phyloP scores from a whole-genome alignment of 139 green algal genomes.

The Chlorella sp. region DNA sequence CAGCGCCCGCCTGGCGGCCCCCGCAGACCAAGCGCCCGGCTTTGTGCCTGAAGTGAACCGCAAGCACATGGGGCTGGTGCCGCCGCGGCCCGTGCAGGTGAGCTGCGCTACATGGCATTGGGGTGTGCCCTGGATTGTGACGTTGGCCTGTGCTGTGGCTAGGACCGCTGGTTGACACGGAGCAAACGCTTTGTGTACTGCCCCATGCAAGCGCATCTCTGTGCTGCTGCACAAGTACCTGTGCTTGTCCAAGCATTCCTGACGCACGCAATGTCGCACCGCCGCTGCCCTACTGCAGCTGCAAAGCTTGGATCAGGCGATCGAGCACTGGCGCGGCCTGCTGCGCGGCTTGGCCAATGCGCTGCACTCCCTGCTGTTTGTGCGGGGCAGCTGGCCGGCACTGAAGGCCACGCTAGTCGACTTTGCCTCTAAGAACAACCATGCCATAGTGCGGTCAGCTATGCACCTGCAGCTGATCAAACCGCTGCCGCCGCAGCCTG shows the following conservation, averaged over 20 bases:
- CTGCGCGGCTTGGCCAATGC: slow-evolving; percentile 54
- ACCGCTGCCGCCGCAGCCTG: slow-evolving; percentile 1
- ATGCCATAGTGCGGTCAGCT: slow-evolving; percentile 61
- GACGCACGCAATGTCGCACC: no score
- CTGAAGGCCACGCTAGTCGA: slow-evolving; percentile 44
- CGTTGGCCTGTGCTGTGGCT: no score
- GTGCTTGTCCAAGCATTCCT: no score
- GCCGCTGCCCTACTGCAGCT: neutral
- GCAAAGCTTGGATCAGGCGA: slow-evolving; percentile 22
- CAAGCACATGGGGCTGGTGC: slow-evolving; percentile 67
- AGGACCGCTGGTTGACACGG: no score
- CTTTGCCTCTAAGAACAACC: slow-evolving; percentile 46
- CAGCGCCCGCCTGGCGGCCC: slow-evolving; percentile 9
- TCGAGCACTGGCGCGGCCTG: slow-evolving; percentile 59
- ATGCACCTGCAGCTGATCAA: slow-evolving; percentile 63
- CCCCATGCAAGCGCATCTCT: no score
- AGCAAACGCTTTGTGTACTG: no score
- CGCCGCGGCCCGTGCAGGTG: slow-evolving; percentile 66
- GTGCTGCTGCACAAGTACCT: no score
- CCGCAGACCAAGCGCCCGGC: slow-evolving; percentile 2
- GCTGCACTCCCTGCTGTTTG: slow-evolving; percentile 35
- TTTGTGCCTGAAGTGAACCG: slow-evolving; percentile 72
- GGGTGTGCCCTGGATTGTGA: no score
- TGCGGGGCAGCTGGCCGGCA: slow-evolving; percentile 53
- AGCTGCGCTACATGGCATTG: neutral